Evolutionary conservation across 169 alveolate species (phyloP).

Genomic region (Eimeria tenella): DNA sequence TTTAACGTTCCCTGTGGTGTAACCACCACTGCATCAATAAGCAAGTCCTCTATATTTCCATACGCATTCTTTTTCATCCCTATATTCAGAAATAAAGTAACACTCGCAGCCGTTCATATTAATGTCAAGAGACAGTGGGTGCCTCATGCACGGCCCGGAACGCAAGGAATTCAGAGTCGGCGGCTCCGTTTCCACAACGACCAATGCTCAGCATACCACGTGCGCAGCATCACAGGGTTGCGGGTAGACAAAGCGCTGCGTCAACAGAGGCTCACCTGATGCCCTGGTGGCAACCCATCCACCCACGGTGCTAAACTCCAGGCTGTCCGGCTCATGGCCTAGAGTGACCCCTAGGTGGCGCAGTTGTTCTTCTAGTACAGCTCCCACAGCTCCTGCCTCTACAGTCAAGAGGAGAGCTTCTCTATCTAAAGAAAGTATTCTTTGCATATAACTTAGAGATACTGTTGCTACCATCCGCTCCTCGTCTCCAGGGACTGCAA

Average conservation of each 20-base stretch:
- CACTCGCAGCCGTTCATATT: too few relatives aligned
- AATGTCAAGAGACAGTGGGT: too few relatives aligned
- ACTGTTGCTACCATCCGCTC: conserved; percentile 88
- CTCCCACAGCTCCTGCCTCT: conserved; percentile 91
- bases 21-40: conserved; percentile 84
- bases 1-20: conserved; percentile 88
- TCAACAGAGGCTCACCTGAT: conserved; percentile 73
- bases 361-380: conserved; percentile 89
- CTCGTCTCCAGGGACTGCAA: conserved; percentile 78
- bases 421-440: conserved; percentile 87
- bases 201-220: too few relatives aligned
- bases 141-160: too few relatives aligned
- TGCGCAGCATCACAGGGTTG: too few relatives aligned
- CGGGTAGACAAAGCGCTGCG: too few relatives aligned
- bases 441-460: conserved; percentile 87
- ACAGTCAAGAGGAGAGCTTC: conserved; percentile 88
- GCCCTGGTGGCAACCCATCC: conserved; percentile 94
- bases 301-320: conserved; percentile 91
- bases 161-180: too few relatives aligned
- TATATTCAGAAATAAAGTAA: background rate
- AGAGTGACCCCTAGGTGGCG: conserved; percentile 87
- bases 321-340: conserved; percentile 94
- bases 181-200: too few relatives aligned
- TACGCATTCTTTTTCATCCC: conserved; percentile 92
- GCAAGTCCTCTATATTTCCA: conserved; percentile 92